A percentile compares a stretch with the other conserved stretches of the same genome.
Evolutionary conservation across 371 early-diverging fungal species (phyloP).

Genomic region (Mortierella sp.): DNA sequence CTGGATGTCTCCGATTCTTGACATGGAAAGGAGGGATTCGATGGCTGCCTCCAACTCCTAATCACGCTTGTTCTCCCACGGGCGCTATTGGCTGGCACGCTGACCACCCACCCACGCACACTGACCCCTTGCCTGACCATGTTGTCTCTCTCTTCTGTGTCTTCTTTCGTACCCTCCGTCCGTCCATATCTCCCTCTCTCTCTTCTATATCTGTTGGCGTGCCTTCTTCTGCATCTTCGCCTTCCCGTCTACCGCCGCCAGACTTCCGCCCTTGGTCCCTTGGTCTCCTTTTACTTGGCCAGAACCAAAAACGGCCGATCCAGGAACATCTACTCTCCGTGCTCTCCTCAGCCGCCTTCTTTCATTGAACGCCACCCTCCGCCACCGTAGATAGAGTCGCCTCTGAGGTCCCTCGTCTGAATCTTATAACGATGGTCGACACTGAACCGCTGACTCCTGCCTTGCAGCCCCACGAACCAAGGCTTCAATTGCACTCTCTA

Average conservation of each 20-base stretch:
- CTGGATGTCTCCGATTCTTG: no score
- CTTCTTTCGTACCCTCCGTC: neutral
- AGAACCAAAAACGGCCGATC: neutral
- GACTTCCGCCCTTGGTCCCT: no score
- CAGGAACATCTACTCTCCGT: no score
- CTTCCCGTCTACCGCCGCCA: no score
- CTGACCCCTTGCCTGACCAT: conserved; percentile 1
- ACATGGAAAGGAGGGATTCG: no score
- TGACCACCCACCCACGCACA: neutral
- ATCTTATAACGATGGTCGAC: conserved; percentile 17
- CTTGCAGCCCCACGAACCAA: conserved; percentile 11
- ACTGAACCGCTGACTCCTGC: conserved; percentile 1
- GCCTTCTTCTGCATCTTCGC: no score
- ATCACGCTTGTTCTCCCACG: conserved; percentile 42
- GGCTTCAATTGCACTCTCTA: conserved; percentile 8
- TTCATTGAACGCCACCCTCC: neutral
- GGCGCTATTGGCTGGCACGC: conserved; percentile 32
- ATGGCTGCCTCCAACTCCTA: neutral
- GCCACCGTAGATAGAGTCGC: no score
- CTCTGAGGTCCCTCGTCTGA: no score
- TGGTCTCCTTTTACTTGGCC: neutral
- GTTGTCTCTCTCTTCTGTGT: conserved; percentile 1
- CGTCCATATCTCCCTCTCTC: neutral
- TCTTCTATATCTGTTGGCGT: neutral
- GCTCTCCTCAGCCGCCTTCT: neutral